Base-by-base conservation (phyloP, 768 basidiomycete genomes). In the Russula dissimulans region DNA sequence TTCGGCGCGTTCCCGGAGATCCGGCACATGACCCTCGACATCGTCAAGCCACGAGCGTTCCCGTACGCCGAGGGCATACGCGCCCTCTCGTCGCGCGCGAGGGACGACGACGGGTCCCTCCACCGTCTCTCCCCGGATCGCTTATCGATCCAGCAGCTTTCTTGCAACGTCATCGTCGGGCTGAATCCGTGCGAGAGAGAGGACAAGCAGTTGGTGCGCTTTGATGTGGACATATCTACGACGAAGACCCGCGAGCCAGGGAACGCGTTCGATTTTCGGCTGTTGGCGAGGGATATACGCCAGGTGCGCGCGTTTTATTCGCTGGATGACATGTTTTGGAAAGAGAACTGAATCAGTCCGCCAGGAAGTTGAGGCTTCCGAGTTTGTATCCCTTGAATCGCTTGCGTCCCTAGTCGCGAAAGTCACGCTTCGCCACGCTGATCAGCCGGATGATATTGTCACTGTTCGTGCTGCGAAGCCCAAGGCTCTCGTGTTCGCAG, bases 331-430 rank as follows among this genome's bases (percentile, higher is more conserved):
- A 11, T 29, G 14, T 3, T 7, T 14, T 22, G 7, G 43, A n/a
- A 26, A 6, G 42, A 36, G 34, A 36, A 36, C n/a, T 41, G n/a
- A 55, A 49, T 9, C 50, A 26, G 12, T 31, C 39, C 17, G 49
- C 38, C 56, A 34, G 65, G 31, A 46, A 42, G 26, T 45, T 4
- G 67, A 71, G 17, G 56, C 67, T 0, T 79, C 86, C 0, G 71
- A 75, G 0, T 88, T 77, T 67, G 71, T 80, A 26, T 91, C 89
- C 0, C 72, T 91, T 44, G 89, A 92, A 26, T 91, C 89, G 0
- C 72, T 91, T 43, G 89, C 92, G 69, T 81, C 87, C 1, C 72
- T 91, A n/a, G 78, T 80, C 4, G 81, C 85, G 6, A 73, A 72
- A 17, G 75, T 85, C 18, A 81, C 87, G 0, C 74, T 89, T 15